Percentiles rank a stretch among this genome's conserved stretches.
These are phyloP conservation scores for Penicillium thymicola DNA, from an alignment of 2,329 filamentous ascomycete species.

Conservation along the genomic window DNA sequence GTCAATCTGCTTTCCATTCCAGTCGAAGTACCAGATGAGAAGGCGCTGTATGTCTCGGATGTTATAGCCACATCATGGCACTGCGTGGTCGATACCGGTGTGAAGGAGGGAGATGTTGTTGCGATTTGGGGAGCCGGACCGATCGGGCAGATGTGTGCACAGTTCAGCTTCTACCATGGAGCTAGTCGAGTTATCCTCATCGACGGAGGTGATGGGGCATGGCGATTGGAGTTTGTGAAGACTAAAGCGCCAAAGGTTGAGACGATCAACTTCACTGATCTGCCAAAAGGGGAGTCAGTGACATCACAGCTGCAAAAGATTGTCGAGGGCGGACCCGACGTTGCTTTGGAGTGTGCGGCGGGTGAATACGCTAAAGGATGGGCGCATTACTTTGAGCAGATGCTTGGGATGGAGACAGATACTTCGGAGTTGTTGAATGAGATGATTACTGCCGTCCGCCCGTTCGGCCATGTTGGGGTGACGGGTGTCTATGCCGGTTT, in stretches of 20 bases:
- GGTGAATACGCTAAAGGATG: constrained; percentile 63
- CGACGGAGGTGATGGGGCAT: constrained; percentile 62
- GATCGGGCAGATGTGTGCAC: constrained; percentile 74
- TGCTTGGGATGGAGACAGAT: constrained; percentile 73
- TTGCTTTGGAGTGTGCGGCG: constrained; percentile 65
- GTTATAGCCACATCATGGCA: constrained; percentile 78
- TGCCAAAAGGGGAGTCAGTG: constrained; percentile 62
- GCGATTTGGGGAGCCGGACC: constrained; percentile 86
- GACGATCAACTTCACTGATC: constrained; percentile 65
- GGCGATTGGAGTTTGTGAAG: constrained; percentile 66
- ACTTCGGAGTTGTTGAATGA: constrained; percentile 64
- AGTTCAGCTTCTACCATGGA: constrained; percentile 66
- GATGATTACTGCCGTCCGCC: constrained; percentile 53
- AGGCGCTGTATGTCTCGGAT: constrained; percentile 76
- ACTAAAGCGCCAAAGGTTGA: constrained; percentile 63
- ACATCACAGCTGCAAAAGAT: constrained; percentile 71
- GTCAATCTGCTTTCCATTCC: constrained; percentile 79
- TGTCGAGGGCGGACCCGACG: constrained; percentile 70
- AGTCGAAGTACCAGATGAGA: constrained; percentile 77
- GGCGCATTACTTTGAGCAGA: constrained; percentile 58
- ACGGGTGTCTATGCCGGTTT: constrained; percentile 68
- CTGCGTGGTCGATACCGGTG: constrained; percentile 75
- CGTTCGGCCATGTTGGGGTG: constrained; percentile 65
- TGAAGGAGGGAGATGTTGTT: constrained; percentile 73
- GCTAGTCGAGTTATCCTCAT: constrained; percentile 75